These are phyloP conservation scores for Tolypocladium album DNA, from an alignment of 2,329 filamentous ascomycete genomes.

Conservation along the genomic window DNA sequence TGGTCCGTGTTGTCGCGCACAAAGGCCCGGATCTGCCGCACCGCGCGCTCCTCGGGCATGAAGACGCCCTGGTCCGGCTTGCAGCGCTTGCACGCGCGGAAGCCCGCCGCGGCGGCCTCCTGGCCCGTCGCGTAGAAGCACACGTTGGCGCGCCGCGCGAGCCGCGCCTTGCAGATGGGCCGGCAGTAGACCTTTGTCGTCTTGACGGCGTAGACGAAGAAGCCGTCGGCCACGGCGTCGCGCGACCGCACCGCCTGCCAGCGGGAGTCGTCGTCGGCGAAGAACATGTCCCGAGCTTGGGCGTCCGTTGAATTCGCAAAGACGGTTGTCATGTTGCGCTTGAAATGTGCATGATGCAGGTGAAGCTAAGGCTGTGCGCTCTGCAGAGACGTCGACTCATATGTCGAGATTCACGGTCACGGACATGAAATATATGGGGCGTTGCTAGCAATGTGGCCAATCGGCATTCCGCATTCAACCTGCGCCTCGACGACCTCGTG, in stretches of 20 bases:
- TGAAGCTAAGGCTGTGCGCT: background rate
- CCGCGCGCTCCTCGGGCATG: constrained; percentile 32
- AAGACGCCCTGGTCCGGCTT: constrained; percentile 27
- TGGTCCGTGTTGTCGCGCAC: constrained; percentile 16
- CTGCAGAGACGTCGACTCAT: background rate
- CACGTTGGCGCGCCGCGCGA: constrained; percentile 51
- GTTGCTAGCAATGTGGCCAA: constrained; percentile 1
- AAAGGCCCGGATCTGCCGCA: constrained; percentile 27
- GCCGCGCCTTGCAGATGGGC: constrained; percentile 47
- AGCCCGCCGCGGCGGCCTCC: constrained; percentile 37
- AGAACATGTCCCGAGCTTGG: constrained; percentile 4
- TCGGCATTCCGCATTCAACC: background rate
- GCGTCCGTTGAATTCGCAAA: background rate
- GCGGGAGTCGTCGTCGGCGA: constrained; percentile 19
- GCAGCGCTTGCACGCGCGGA: constrained; percentile 48
- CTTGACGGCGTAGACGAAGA: constrained; percentile 31
- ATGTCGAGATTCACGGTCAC: background rate
- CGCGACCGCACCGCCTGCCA: constrained; percentile 25
- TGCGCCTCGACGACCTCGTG: background rate
- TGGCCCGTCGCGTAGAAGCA: constrained; percentile 36
- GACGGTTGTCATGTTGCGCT: background rate
- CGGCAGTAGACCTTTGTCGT: constrained; percentile 46
- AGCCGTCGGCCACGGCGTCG: constrained; percentile 23
- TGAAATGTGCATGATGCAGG: background rate
- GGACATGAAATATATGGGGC: background rate